These are phyloP conservation scores for Glonium stellatum DNA, from an alignment of 495 filamentous ascomycete genomes.

Conservation along the genomic window DNA sequence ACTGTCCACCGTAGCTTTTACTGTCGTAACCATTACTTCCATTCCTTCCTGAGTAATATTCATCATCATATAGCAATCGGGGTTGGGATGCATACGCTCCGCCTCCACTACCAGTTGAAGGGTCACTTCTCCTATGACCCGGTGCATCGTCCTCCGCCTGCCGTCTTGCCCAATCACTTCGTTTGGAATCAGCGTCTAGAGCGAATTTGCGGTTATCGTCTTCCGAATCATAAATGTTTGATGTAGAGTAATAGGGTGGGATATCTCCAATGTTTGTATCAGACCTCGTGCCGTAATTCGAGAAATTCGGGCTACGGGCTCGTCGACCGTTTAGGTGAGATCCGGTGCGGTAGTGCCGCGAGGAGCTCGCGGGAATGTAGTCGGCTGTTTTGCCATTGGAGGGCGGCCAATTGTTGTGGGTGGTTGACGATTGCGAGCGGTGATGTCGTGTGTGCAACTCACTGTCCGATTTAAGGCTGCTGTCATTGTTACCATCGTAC, in stretches of 20 bases:
- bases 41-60: not conserved
- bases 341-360: slow-evolving; percentile 19
- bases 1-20: not conserved
- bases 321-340: slow-evolving; percentile 20
- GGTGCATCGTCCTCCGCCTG: slow-evolving; percentile 22
- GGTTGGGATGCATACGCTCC: not conserved
- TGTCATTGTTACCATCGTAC: slow-evolving; percentile 41
- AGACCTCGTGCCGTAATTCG: slow-evolving; percentile 19
- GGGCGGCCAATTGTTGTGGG: slow-evolving; percentile 14
- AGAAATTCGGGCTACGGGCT: slow-evolving; percentile 22
- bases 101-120: not conserved
- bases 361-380: not conserved
- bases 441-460: slow-evolving; percentile 7
- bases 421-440: slow-evolving; percentile 23
- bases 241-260: slow-evolving; percentile 19
- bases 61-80: not conserved
- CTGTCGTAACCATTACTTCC: not conserved
- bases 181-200: slow-evolving; percentile 20
- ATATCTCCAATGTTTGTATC: slow-evolving; percentile 19
- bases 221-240: slow-evolving; percentile 18
- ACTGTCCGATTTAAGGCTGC: slow-evolving; percentile 15
- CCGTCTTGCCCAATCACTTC: slow-evolving; percentile 23
- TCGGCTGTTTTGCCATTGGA: not conserved
- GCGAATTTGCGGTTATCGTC: slow-evolving; percentile 23
- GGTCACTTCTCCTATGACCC: not conserved